A percentile compares a stretch with the other conserved stretches of the same genome.
These are phyloP conservation scores for Termitomyces sp. DNA, from an alignment of 768 basidiomycete species.

Conservation along the genomic window DNA sequence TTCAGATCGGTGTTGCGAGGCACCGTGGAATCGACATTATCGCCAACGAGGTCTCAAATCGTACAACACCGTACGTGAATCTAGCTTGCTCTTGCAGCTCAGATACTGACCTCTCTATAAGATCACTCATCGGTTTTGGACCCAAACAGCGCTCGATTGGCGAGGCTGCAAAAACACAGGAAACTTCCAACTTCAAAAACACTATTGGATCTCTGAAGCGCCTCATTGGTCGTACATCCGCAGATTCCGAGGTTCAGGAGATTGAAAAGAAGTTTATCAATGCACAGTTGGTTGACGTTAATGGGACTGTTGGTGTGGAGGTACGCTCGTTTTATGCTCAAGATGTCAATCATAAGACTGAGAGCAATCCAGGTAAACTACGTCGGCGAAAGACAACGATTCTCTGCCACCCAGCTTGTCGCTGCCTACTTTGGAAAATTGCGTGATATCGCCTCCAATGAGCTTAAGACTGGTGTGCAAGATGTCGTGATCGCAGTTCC, in stretches of 20 bases:
- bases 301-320: slow-evolving; percentile 82
- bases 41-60: slow-evolving; percentile 96
- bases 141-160: slow-evolving; percentile 89
- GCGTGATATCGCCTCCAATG: slow-evolving; percentile 79
- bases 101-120: slow-evolving; percentile 26
- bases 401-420: slow-evolving; percentile 90
- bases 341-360: slow-evolving; percentile 1
- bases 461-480: slow-evolving; percentile 83
- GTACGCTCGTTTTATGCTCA: slow-evolving; percentile 43
- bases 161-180: slow-evolving; percentile 95
- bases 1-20: slow-evolving; percentile 91
- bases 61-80: slow-evolving; percentile 83
- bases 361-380: slow-evolving; percentile 69
- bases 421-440: slow-evolving; percentile 90
- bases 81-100: background rate
- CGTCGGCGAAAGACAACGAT: slow-evolving; percentile 74
- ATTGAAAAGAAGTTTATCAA: slow-evolving; percentile 92
- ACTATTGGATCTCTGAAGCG: slow-evolving; percentile 93
- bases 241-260: slow-evolving; percentile 79
- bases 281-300: slow-evolving; percentile 80
- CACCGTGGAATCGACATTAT: slow-evolving; percentile 99
- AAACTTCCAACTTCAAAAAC: slow-evolving; percentile 98
- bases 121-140: slow-evolving; percentile 94
- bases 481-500: slow-evolving; percentile 97
- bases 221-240: slow-evolving; percentile 76